Conservation (phyloP, 371 early-diverging fungal species). For the Enterospora canceri region DNA sequence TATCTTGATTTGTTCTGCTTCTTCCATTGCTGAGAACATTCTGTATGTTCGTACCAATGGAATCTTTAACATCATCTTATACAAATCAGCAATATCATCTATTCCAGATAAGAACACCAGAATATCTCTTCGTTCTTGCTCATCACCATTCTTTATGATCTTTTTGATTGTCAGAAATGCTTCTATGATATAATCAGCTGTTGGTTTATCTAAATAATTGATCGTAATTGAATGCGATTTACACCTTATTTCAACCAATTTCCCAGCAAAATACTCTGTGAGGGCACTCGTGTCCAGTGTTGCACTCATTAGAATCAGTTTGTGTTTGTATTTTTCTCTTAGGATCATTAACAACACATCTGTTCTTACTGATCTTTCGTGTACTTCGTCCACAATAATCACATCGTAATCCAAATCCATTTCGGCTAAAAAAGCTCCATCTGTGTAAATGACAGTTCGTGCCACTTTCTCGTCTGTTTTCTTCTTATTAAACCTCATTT, state of each 20-base stretch:
- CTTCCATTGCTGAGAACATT: conserved; percentile 47
- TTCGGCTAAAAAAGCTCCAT: conserved; percentile 53
- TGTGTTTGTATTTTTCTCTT: conserved; percentile 26
- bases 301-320: conserved; percentile 58
- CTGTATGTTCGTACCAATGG: conserved; percentile 35
- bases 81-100: conserved; percentile 56
- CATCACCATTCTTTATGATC: conserved; percentile 64
- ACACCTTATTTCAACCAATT: conserved; percentile 36
- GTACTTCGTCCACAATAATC: conserved; percentile 56
- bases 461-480: conserved; percentile 14
- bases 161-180: conserved; percentile 80
- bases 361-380: conserved; percentile 52
- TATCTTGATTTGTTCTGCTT: conserved; percentile 56
- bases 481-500: conserved; percentile 51
- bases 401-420: conserved; percentile 19
- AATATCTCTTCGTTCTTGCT: conserved; percentile 65
- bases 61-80: conserved; percentile 28
- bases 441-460: conserved; percentile 42
- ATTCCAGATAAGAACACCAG: conserved; percentile 78
- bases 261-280: conserved; percentile 41
- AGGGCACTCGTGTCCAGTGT: conserved; percentile 49
- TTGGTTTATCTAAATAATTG: conserved; percentile 80
- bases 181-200: conserved; percentile 84
- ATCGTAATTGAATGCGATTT: conserved; percentile 73
- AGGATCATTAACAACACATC: conserved; percentile 49